Evolutionary conservation across 441 rosid genomes (phyloP).

Genomic region (California macrophylla): DNA sequence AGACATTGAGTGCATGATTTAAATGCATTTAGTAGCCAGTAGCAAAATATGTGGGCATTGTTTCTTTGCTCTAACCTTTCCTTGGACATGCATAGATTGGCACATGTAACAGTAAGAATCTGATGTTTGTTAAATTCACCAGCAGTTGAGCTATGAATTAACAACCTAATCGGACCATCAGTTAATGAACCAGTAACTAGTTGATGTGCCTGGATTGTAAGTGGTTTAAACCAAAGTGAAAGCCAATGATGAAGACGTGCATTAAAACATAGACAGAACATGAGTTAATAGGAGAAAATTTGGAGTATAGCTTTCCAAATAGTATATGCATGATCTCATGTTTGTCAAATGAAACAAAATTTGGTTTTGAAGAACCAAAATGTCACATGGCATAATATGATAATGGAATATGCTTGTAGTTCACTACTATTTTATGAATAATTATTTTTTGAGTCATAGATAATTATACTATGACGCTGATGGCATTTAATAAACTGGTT

Average conservation of each 20-base stretch:
- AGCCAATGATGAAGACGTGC: not conserved
- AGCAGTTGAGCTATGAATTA: not conserved
- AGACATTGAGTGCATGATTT: not conserved
- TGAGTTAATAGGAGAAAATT: conserved; percentile 1
- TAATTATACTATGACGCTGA: not conserved
- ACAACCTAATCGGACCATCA: not conserved
- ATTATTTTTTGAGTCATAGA: not conserved
- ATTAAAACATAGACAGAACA: not conserved
- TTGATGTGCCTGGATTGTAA: not conserved
- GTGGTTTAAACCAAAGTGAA: not conserved
- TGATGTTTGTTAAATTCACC: not conserved
- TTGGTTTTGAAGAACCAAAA: not conserved
- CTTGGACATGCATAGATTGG: not conserved
- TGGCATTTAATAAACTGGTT: not conserved
- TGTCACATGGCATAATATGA: not conserved
- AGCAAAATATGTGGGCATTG: not conserved
- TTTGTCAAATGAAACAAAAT: not conserved
- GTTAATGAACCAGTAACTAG: not conserved
- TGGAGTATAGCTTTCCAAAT: not conserved
- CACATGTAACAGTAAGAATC: not conserved
- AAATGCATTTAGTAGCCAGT: not conserved
- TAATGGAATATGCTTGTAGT: not conserved
- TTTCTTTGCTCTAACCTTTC: not conserved
- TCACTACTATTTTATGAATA: not conserved
- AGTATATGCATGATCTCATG: not conserved